Evolutionary conservation across 768 basidiomycete species (phyloP).

Genomic region (Russula earlei): DNA sequence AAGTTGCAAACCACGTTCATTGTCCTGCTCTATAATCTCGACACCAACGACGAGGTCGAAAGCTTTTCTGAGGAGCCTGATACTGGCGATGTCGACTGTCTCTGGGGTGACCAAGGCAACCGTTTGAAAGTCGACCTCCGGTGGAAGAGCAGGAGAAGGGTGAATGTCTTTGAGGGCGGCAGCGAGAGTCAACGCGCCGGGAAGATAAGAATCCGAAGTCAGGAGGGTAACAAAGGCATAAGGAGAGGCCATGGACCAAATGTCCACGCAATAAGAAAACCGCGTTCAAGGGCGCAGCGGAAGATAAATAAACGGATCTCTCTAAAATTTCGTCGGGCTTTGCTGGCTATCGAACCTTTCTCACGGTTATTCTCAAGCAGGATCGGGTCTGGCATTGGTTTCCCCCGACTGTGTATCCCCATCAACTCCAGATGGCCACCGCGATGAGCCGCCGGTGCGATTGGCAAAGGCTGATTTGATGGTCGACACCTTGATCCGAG

Average conservation of each 20-base stretch:
- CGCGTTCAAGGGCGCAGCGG: constrained; percentile 19
- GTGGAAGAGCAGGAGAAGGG: constrained; percentile 42
- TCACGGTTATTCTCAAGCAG: constrained; percentile 2
- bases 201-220: constrained; percentile 87
- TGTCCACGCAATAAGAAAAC: constrained; percentile 13
- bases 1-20: constrained; percentile 57
- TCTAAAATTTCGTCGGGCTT: constrained; percentile 7
- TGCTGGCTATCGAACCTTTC: constrained; percentile 10
- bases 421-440: not conserved
- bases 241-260: constrained; percentile 44
- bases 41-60: constrained; percentile 88
- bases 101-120: constrained; percentile 94
- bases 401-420: constrained; percentile 2
- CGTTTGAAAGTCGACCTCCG: constrained; percentile 63
- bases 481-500: too few relatives aligned
- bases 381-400: not conserved
- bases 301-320: constrained; percentile 4
- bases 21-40: constrained; percentile 70
- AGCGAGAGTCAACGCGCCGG: constrained; percentile 80
- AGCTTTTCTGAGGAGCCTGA: constrained; percentile 67
- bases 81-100: constrained; percentile 73
- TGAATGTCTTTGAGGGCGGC: constrained; percentile 81
- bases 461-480: too few relatives aligned
- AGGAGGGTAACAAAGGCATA: constrained; percentile 89
- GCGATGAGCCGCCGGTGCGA: not conserved